Percentiles rank a stretch among this genome's conserved stretches.
These are phyloP conservation scores for Trichoderma oligosporum DNA, from an alignment of 2,329 filamentous ascomycete species.

Conservation along the genomic window DNA sequence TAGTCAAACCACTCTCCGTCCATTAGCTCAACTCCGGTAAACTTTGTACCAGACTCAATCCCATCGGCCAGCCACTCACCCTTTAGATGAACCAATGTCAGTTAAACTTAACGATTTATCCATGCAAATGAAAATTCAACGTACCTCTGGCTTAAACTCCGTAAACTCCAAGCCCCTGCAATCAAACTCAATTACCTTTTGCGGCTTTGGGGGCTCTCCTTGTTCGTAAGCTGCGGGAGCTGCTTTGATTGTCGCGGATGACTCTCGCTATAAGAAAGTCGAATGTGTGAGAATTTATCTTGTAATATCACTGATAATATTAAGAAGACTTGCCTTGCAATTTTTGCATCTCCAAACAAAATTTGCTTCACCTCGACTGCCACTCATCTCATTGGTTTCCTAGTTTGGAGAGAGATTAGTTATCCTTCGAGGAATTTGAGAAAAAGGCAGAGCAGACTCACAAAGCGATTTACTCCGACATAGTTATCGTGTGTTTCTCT, in stretches of 20 bases:
- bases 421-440: background rate
- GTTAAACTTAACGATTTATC: background rate
- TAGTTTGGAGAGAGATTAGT: conserved; percentile 36
- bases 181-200: conserved; percentile 85
- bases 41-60: conserved; percentile 74
- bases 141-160: conserved; percentile 84
- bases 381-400: conserved; percentile 88
- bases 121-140: background rate
- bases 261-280: conserved; percentile 59
- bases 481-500: conserved; percentile 84
- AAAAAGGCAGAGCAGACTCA: conserved; percentile 42
- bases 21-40: conserved; percentile 72
- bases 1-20: conserved; percentile 99
- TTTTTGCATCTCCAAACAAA: conserved; percentile 99
- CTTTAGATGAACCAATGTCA: conserved; percentile 39
- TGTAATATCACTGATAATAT: rapidly evolving
- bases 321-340: conserved; percentile 66
- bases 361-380: conserved; percentile 91
- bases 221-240: conserved; percentile 69
- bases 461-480: conserved; percentile 83
- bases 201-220: conserved; percentile 65
- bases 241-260: conserved; percentile 77
- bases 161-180: conserved; percentile 90
- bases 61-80: conserved; percentile 89
- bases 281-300: background rate